phyloP scores from a whole-genome alignment of 2,329 filamentous ascomycete genomes.

The Nigrospora oryzae region DNA sequence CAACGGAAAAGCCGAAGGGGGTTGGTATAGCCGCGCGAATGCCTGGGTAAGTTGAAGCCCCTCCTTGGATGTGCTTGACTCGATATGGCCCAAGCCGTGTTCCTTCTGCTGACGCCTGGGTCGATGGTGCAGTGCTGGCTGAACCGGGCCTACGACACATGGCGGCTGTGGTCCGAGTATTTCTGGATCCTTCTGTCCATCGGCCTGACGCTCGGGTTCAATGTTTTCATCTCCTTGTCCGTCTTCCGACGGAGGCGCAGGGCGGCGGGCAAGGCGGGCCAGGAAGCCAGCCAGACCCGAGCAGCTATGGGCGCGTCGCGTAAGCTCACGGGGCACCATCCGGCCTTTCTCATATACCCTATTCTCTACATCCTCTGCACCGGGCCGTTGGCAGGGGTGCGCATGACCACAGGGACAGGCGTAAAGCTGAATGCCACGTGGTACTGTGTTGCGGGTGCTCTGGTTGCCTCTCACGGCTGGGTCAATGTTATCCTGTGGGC shows the following conservation, averaged over 20 bases:
- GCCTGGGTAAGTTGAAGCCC: constrained; percentile 8
- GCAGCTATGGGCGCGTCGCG: background rate
- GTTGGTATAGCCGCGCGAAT: background rate
- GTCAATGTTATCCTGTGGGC: background rate
- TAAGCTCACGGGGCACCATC: background rate
- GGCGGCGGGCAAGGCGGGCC: background rate
- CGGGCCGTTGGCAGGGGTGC: background rate
- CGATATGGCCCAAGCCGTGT: background rate
- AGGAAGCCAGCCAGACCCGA: constrained; percentile 7
- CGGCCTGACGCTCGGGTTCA: background rate
- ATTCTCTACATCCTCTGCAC: background rate
- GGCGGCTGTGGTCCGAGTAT: constrained; percentile 3
- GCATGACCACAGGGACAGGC: background rate
- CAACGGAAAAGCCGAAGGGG: constrained; percentile 28
- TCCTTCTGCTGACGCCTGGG: background rate
- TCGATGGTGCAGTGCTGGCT: constrained; percentile 4
- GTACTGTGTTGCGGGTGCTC: background rate
- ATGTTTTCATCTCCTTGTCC: background rate
- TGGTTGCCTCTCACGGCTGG: background rate
- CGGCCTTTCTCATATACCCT: background rate
- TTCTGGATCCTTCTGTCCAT: constrained; percentile 4
- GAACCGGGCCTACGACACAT: background rate
- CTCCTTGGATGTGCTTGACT: background rate
- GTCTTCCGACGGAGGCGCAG: background rate
- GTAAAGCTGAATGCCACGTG: background rate